phyloP scores from a whole-genome alignment of 352 stramenopile genomes.

The Bremia lactucae region DNA sequence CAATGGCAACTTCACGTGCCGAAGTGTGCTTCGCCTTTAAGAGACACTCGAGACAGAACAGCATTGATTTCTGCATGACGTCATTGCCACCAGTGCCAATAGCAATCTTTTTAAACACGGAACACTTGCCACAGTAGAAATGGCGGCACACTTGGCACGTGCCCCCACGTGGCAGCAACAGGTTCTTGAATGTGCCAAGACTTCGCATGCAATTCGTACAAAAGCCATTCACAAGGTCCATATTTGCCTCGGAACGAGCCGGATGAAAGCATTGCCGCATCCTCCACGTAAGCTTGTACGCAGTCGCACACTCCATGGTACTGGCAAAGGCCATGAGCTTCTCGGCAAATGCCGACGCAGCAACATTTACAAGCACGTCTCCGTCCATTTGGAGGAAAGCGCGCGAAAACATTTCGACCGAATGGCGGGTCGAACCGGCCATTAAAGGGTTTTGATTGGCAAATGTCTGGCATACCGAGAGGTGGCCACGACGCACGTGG shows the following conservation, averaged over 20 bases:
- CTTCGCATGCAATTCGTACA: conserved; percentile 26
- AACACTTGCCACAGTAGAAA: conserved; percentile 30
- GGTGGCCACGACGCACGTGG: conserved; percentile 21
- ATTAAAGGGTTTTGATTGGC: conserved; percentile 13
- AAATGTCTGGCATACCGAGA: conserved; percentile 32
- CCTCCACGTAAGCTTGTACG: conserved; percentile 36
- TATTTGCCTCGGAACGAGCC: conserved; percentile 5
- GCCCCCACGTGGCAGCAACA: conserved; percentile 21
- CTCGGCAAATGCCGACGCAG: conserved; percentile 16
- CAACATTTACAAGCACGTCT: conserved; percentile 26
- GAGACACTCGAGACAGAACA: conserved; percentile 37
- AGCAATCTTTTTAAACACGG: conserved; percentile 33
- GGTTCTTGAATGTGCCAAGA: conserved; percentile 26
- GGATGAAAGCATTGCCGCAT: conserved; percentile 19
- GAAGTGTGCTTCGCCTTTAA: conserved; percentile 27
- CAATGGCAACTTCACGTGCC: conserved; percentile 21
- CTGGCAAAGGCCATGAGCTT: conserved; percentile 25
- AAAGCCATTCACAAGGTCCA: conserved; percentile 16
- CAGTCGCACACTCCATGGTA: conserved; percentile 28
- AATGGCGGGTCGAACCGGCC: conserved; percentile 14
- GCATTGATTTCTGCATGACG: conserved; percentile 24
- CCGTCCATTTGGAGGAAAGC: conserved; percentile 28
- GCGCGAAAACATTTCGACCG: conserved; percentile 34
- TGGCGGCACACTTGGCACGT: conserved; percentile 30
- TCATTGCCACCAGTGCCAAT: conserved; percentile 25